These are phyloP conservation scores for Epichloe aotearoae DNA, from an alignment of 2,329 filamentous ascomycete species.

Conservation along the genomic window DNA sequence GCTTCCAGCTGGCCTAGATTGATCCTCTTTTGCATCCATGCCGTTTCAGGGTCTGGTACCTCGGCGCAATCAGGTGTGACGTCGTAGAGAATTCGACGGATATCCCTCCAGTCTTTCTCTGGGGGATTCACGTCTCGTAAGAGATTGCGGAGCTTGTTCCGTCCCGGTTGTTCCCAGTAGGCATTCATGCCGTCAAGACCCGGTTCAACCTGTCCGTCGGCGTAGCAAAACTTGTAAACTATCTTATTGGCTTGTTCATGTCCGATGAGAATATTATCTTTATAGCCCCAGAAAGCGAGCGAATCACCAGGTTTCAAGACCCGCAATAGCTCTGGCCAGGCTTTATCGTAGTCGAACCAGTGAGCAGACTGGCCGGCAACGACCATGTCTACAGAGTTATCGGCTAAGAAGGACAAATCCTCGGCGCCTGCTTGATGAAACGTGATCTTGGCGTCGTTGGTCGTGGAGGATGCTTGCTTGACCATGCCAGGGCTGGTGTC, in stretches of 20 bases:
- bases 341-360: slow-evolving; percentile 47
- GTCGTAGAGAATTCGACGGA: slow-evolving; percentile 43
- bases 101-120: slow-evolving; percentile 34
- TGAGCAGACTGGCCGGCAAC: slow-evolving; percentile 46
- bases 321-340: slow-evolving; percentile 42
- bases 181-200: slow-evolving; percentile 37
- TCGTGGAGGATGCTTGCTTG: slow-evolving; percentile 31
- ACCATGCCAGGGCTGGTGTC: slow-evolving; percentile 48
- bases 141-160: slow-evolving; percentile 38
- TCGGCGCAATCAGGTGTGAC: slow-evolving; percentile 30
- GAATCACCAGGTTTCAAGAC: slow-evolving; percentile 42
- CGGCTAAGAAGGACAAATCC: slow-evolving; percentile 34
- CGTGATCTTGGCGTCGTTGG: slow-evolving; percentile 28
- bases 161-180: slow-evolving; percentile 50
- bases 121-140: slow-evolving; percentile 42
- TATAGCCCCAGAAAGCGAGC: slow-evolving; percentile 54
- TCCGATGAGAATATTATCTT: slow-evolving; percentile 46
- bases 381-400: slow-evolving; percentile 37
- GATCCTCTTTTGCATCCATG: slow-evolving; percentile 40
- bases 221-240: slow-evolving; percentile 43
- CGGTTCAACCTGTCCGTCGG: slow-evolving; percentile 27
- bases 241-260: slow-evolving; percentile 37
- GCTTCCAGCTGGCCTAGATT: slow-evolving; percentile 45
- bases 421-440: slow-evolving; percentile 41
- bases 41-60: slow-evolving; percentile 17